These are phyloP conservation scores for Anisogramma anomala DNA, from an alignment of 2,329 filamentous ascomycete genomes.

Conservation along the genomic window DNA sequence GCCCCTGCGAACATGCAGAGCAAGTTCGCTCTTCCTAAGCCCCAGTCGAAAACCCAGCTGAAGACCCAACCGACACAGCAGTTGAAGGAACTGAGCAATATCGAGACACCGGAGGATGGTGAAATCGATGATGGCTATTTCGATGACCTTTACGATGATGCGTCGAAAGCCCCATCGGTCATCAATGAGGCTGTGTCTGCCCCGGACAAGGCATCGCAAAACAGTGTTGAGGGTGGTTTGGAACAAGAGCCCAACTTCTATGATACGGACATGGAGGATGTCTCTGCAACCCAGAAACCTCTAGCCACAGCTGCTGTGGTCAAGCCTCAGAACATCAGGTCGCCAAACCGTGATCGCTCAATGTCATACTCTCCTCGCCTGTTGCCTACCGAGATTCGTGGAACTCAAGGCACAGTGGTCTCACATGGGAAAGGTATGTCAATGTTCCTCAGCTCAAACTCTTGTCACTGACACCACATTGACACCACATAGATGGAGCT, in stretches of 20 bases:
- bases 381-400: conserved; percentile 32
- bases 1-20: not conserved
- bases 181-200: not conserved
- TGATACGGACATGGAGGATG: conserved; percentile 20
- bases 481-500: too few species aligned
- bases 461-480: too few species aligned
- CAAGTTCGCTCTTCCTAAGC: too few species aligned
- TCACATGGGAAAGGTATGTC: conserved; percentile 1
- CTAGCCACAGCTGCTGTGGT: conserved; percentile 12
- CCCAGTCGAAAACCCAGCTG: not conserved
- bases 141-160: conserved; percentile 41
- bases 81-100: conserved; percentile 3
- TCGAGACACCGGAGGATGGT: conserved; percentile 49
- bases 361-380: conserved; percentile 42
- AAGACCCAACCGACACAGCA: conserved; percentile 1
- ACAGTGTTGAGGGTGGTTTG: not conserved
- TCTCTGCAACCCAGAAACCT: conserved; percentile 12
- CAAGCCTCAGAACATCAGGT: conserved; percentile 8
- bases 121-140: conserved; percentile 63
- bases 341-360: conserved; percentile 31
- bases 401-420: too few species aligned
- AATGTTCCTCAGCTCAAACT: not conserved
- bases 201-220: not conserved
- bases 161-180: conserved; percentile 20
- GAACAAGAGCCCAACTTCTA: conserved; percentile 20